phyloP scores from a whole-genome alignment of 768 basidiomycete genomes.

The Podaxis sp. region DNA sequence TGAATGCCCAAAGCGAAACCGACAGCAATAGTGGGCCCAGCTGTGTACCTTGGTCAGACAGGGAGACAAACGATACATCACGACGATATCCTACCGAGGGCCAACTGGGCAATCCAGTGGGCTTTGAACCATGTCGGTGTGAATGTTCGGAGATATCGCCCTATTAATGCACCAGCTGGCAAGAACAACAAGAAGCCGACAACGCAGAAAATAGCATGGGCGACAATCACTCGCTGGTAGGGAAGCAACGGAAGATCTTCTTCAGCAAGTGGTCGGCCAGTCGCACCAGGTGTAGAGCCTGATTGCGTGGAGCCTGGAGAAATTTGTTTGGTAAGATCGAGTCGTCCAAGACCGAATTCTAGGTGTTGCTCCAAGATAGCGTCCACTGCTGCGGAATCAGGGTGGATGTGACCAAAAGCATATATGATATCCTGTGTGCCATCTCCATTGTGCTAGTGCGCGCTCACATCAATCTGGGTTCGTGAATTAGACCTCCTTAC shows the following conservation, averaged over 20 bases:
- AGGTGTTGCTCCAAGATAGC: slow-evolving; percentile 46
- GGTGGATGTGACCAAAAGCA: slow-evolving; percentile 49
- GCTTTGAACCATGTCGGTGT: slow-evolving; percentile 46
- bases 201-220: slow-evolving; percentile 48
- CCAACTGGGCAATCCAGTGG: slow-evolving; percentile 34
- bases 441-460: slow-evolving; percentile 36
- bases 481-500: slow-evolving; percentile 15
- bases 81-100: not conserved
- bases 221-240: slow-evolving; percentile 47
- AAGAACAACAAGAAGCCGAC: slow-evolving; percentile 50
- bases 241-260: slow-evolving; percentile 34
- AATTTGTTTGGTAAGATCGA: slow-evolving; percentile 45
- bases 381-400: slow-evolving; percentile 37
- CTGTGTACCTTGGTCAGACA: slow-evolving; percentile 21
- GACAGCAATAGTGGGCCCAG: slow-evolving; percentile 36
- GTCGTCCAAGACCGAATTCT: slow-evolving; percentile 32
- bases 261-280: not conserved
- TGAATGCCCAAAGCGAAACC: slow-evolving; percentile 42
- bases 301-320: slow-evolving; percentile 10
- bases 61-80: not conserved
- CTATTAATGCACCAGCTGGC: slow-evolving; percentile 48
- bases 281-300: slow-evolving; percentile 16
- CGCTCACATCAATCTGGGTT: not conserved
- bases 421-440: slow-evolving; percentile 48
- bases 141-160: slow-evolving; percentile 50